phyloP scores from a whole-genome alignment of 345 rosid genomes.

The Linum lewisii region DNA sequence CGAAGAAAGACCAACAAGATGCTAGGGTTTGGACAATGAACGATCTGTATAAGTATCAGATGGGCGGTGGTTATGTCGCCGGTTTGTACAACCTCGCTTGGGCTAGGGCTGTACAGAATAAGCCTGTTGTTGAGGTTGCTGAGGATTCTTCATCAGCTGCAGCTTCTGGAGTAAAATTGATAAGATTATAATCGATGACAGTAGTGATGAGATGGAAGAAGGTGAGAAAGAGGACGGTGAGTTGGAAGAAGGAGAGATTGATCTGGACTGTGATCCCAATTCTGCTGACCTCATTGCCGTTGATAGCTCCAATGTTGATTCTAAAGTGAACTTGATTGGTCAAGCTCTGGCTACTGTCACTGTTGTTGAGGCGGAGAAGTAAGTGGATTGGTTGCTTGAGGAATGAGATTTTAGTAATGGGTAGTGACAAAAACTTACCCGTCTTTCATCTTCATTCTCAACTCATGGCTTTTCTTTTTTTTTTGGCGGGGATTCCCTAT shows the following conservation, averaged over 20 bases:
- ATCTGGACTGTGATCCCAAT: slow-evolving; percentile 43
- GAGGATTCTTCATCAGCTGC: slow-evolving; percentile 34
- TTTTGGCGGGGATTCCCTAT: slow-evolving; percentile 7
- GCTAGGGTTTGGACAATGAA: slow-evolving; percentile 83
- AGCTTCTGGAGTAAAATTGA: slow-evolving; percentile 25
- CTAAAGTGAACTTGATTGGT: slow-evolving; percentile 30
- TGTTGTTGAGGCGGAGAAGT: slow-evolving; percentile 52
- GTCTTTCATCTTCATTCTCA: neutral
- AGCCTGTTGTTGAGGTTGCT: slow-evolving; percentile 51
- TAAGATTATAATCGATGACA: slow-evolving; percentile 48
- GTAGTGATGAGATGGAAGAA: slow-evolving; percentile 40
- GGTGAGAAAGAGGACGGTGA: slow-evolving; percentile 85
- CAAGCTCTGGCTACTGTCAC: slow-evolving; percentile 51
- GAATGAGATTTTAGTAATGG: slow-evolving; percentile 1
- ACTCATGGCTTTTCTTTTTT: slow-evolving; percentile 5
- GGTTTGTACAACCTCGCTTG: slow-evolving; percentile 77
- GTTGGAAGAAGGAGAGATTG: slow-evolving; percentile 97
- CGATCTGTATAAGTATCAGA: slow-evolving; percentile 56
- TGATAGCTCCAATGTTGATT: slow-evolving; percentile 23
- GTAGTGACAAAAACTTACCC: slow-evolving; percentile 1
- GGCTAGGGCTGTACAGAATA: slow-evolving; percentile 97
- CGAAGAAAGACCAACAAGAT: slow-evolving; percentile 13
- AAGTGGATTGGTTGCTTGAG: slow-evolving; percentile 25
- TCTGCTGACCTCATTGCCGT: slow-evolving; percentile 17
- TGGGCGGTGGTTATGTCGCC: slow-evolving; percentile 42